phyloP scores from a whole-genome alignment of 2,329 filamentous ascomycete species.

The Ambrosiella cleistominuta region DNA sequence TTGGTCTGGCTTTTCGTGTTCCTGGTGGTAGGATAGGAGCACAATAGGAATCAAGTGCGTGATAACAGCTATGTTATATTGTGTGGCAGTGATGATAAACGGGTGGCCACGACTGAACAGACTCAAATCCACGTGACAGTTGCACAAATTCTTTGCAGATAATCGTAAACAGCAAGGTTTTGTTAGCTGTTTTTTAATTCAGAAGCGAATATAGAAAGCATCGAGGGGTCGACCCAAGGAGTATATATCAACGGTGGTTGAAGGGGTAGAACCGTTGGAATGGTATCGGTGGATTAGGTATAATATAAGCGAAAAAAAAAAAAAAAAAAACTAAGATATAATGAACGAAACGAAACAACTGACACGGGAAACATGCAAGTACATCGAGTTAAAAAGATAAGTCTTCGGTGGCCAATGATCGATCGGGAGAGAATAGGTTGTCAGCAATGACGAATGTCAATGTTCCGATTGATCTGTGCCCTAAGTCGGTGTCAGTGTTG shows the following conservation, averaged over 20 bases:
- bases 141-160: no score
- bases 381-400: not conserved
- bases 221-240: not conserved
- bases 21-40: not conserved
- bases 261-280: no score
- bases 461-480: not conserved
- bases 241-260: no score
- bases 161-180: no score
- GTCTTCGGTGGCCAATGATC: not conserved
- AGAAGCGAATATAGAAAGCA: no score
- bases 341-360: constrained; percentile 1
- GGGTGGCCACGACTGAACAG: no score
- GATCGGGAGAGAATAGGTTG: not conserved
- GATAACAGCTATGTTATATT: not conserved
- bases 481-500: not conserved
- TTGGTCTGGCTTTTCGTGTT: not conserved
- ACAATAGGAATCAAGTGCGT: not conserved
- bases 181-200: no score
- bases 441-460: not conserved
- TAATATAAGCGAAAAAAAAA: not conserved
- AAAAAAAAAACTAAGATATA: not conserved
- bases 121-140: not conserved
- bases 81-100: no score
- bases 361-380: not conserved
- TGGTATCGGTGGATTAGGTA: not conserved